Evolutionary conservation across 768 basidiomycete genomes (phyloP), one percentile per base, ranked within the genome.

Genomic region (Chalciporus pseudorubinellus): DNA sequence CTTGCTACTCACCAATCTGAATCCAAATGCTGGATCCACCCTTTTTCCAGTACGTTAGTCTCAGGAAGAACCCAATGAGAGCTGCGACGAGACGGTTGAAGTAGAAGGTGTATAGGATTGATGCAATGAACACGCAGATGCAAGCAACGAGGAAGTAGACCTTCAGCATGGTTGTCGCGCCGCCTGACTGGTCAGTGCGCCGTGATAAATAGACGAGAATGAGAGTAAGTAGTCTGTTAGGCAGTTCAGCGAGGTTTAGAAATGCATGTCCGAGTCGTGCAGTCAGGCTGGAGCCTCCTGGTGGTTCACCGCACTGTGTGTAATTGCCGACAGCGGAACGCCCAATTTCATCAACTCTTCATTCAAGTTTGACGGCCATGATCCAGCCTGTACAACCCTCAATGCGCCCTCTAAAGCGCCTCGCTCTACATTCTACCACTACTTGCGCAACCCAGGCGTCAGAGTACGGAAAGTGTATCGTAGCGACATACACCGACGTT

Each of bases 401-500:
- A 38, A 64, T 67, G 28, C 67, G 60, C 13, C 85, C 86, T 21
- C 63, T 92, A 38, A 75, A 79, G 54, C 78, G 81, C 21, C 71
- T 92, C 20, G 89, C 88, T n/a, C 56, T 81, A 18, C 82, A 86
- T 57, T 78, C 88, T 3, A 89, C 87, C 2, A 76, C 78, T 3
- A 89, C 87, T 14, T 91, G 89, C 60, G 73, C 86, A 9, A 55
- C 75, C 7, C 80, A 93, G 63, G 93, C 94, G 22, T 68, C 81
- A 4, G 75, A 71, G 6, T 99, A 99, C 66, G 95, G 92, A 20
- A 87, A 87, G 74, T 99, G 95, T 70, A 84, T 98, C 41, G 74
- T 87, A 24, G 79, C 82, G 2, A 81, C 81, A 4, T 95, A 97
- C 68, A 82, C 82, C 24, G 95, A 98, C 55, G 86, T 92, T 6